These are phyloP conservation scores for Pichia kudriavzevii DNA, from an alignment of 1,139 yeast genomes.

Conservation along the genomic window DNA sequence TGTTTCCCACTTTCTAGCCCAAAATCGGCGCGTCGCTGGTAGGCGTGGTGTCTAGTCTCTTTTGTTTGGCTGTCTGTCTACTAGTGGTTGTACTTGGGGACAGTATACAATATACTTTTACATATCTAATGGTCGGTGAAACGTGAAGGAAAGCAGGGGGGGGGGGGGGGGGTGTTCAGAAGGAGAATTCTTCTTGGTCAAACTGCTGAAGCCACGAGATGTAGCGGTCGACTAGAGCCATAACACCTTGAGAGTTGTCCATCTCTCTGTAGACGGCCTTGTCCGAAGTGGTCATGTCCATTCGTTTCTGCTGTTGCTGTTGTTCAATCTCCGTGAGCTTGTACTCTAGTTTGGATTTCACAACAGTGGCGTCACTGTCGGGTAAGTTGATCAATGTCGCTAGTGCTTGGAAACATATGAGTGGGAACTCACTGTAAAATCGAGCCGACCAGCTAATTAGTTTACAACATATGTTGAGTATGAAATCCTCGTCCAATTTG, in stretches of 20 bases:
- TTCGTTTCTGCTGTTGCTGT: constrained; percentile 2
- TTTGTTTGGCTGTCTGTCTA: too few species aligned
- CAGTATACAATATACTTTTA: too few species aligned
- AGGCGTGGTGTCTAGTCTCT: too few species aligned
- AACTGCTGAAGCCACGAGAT: constrained; percentile 28
- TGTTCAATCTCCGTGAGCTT: constrained; percentile 15
- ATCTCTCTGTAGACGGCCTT: constrained; percentile 10
- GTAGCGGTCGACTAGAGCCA: constrained; percentile 23
- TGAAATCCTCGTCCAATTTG: constrained; percentile 19
- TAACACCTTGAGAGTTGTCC: constrained; percentile 16
- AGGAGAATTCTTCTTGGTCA: constrained; percentile 6
- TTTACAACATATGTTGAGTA: constrained; percentile 23
- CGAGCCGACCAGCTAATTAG: constrained; percentile 28
- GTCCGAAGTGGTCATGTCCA: constrained; percentile 5
- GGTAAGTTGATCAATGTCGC: constrained; percentile 16
- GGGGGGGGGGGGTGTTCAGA: too few species aligned
- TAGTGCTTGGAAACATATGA: constrained; percentile 19
- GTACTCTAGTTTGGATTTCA: constrained; percentile 23
- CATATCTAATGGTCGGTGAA: too few species aligned
- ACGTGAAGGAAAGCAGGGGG: too few species aligned
- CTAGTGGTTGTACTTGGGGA: too few species aligned
- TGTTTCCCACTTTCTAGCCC: too few species aligned
- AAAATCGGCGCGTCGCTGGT: too few species aligned
- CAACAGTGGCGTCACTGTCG: constrained; percentile 17
- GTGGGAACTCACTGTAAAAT: constrained; percentile 29